Conservation (phyloP, 2,329 filamentous ascomycete genomes). For the Fusarium tricinctum region DNA sequence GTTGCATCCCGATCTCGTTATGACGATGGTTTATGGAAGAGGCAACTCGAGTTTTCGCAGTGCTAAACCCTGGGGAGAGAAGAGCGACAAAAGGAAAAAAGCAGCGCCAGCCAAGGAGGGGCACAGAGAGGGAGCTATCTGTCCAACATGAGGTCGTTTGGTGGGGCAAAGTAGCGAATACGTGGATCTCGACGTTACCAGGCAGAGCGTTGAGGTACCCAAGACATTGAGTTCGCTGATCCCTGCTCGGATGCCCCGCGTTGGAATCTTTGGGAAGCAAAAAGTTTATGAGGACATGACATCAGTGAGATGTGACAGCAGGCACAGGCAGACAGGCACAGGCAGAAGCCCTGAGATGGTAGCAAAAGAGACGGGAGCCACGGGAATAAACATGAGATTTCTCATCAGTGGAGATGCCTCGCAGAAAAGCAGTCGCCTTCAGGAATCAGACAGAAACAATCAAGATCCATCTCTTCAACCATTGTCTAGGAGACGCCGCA, state of each 20-base stretch:
- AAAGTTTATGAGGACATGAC: conserved; percentile 49
- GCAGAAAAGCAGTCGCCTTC: conserved; percentile 6
- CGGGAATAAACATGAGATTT: conserved; percentile 30
- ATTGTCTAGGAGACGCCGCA: conserved; percentile 33
- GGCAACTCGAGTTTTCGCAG: conserved; percentile 29
- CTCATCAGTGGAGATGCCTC: conserved; percentile 6
- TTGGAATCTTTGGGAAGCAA: conserved; percentile 51
- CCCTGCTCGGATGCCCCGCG: conserved; percentile 49
- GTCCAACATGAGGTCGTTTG: conserved; percentile 29
- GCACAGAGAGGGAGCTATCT: conserved; percentile 38
- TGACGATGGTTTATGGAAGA: conserved; percentile 38
- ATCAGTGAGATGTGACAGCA: conserved; percentile 45
- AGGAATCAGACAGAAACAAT: conserved; percentile 34
- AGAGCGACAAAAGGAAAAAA: conserved; percentile 38
- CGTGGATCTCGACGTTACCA: not conserved
- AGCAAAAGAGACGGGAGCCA: conserved; percentile 22
- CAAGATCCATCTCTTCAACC: conserved; percentile 28
- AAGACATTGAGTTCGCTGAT: conserved; percentile 33
- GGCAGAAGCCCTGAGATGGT: conserved; percentile 1
- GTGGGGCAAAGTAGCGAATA: conserved; percentile 46
- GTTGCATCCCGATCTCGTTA: conserved; percentile 6
- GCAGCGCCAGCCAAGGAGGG: conserved; percentile 37
- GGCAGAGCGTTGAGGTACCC: conserved; percentile 19
- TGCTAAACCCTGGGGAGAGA: conserved; percentile 44
- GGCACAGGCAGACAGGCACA: conserved; percentile 4